These are phyloP conservation scores for Spathaspora girioi DNA, from an alignment of 805 yeast genomes.

Conservation along the genomic window DNA sequence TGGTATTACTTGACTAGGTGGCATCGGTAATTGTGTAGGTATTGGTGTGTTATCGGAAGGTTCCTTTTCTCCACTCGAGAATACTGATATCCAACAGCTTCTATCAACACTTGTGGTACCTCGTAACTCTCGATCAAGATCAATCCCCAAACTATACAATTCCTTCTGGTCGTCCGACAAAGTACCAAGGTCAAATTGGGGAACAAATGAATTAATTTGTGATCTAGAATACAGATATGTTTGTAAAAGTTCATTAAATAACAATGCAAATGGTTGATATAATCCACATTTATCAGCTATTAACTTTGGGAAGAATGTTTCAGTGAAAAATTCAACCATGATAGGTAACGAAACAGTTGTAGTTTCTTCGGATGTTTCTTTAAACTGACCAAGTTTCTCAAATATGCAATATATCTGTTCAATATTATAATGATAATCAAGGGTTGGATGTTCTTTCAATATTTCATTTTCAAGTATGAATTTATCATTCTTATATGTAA, in stretches of 20 bases:
- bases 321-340: background rate
- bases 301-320: conserved; percentile 2
- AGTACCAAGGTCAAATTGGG: background rate
- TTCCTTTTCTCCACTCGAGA: background rate
- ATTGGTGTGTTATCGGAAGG: background rate
- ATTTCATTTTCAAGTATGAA: background rate
- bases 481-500: background rate
- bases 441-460: background rate
- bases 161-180: background rate
- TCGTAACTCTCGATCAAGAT: background rate
- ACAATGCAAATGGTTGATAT: background rate
- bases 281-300: background rate
- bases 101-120: background rate
- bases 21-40: background rate
- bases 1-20: background rate
- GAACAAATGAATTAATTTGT: background rate
- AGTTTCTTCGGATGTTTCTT: background rate
- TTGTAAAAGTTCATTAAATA: conserved; percentile 1
- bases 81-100: background rate
- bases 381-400: background rate
- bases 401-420: conserved; percentile 6
- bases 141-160: background rate
- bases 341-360: background rate
- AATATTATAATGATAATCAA: conserved; percentile 7
- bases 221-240: background rate